Evolutionary conservation across 78 protist species (phyloP), one percentile per base, ranked within the genome.

Genomic region (Dictyostelium capitatum): DNA sequence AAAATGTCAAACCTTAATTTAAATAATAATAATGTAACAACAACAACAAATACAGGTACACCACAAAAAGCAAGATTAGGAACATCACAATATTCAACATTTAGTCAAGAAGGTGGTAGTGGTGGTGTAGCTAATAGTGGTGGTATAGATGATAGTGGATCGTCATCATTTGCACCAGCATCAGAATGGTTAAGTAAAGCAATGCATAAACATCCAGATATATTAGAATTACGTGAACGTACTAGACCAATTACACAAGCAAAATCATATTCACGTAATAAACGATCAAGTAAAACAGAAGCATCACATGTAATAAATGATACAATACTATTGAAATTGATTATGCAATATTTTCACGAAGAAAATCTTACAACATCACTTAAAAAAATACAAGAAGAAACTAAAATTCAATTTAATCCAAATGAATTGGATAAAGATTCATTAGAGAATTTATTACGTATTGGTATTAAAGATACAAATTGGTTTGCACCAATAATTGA

Each of bases 171-270:
- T 75, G 72, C 32, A 30, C 93, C 93, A 50, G 79, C 93, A 25
- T 75, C 41, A 10, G 95, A 91, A 91, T 91, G 95, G 95, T 17
- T 82, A 65, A 46, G 83, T 10, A 67, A 85, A 23, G 91, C 79
- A 12, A 91, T 91, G 95, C 72, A 83, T 48, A 62, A 80, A 17
- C 95, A 91, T 82, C 84, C 95, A 30, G 90, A 91, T 91, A 69
- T 91, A 23, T 91, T 91, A n/a, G 95, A 91, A 25, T 50, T 91
- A n/a, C 64, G 91, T 46, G 95, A 91, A 73, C 9, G 95, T 28
- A 80, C 83, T 0, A 69, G 95, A 74, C 95, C 95, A 51, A 62
- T 91, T 23, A 64, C 64, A n/a, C 54, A 80, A 20, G 25, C 19
- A 17, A 83, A 91, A 74, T 83, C 95, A 64, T 83, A 57, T 37